phyloP scores from a whole-genome alignment of 2,329 filamentous ascomycete species.

The Alternaria metachromatica region DNA sequence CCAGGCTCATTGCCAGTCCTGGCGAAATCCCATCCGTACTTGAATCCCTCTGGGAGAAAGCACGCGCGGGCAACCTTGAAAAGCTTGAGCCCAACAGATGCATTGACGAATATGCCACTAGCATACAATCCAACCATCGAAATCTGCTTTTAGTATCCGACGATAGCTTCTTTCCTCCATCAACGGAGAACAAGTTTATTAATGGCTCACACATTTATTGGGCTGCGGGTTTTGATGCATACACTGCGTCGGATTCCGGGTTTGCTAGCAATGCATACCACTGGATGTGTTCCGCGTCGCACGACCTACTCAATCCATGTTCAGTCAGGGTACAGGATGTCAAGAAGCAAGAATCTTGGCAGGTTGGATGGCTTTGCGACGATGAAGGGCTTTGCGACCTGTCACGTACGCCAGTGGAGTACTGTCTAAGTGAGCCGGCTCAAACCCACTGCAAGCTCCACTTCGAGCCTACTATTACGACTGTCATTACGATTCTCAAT shows the following conservation, averaged over 20 bases:
- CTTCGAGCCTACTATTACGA: constrained; percentile 19
- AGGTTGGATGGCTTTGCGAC: background rate
- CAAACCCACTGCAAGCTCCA: constrained; percentile 25
- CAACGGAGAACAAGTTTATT: background rate
- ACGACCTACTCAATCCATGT: background rate
- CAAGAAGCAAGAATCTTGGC: background rate
- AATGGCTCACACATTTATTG: background rate
- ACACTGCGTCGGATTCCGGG: background rate
- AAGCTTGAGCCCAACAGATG: constrained; percentile 13
- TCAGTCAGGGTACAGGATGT: background rate
- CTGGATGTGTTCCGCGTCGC: constrained; percentile 16
- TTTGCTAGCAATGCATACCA: background rate
- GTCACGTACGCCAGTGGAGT: constrained; percentile 12
- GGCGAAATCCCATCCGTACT: background rate
- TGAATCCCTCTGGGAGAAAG: background rate
- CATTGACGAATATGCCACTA: constrained; percentile 22
- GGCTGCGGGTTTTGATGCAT: background rate
- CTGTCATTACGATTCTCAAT: constrained; percentile 24
- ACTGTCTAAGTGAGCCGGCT: constrained; percentile 28
- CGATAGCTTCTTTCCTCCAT: background rate
- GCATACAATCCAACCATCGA: constrained; percentile 13
- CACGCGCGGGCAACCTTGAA: constrained; percentile 1
- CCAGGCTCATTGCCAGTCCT: background rate
- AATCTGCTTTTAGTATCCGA: constrained; percentile 21
- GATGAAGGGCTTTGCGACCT: background rate